Evolutionary conservation across 148 eudicot species (phyloP), one percentile per base, ranked within the genome.

Genomic region (Cornus florida): DNA sequence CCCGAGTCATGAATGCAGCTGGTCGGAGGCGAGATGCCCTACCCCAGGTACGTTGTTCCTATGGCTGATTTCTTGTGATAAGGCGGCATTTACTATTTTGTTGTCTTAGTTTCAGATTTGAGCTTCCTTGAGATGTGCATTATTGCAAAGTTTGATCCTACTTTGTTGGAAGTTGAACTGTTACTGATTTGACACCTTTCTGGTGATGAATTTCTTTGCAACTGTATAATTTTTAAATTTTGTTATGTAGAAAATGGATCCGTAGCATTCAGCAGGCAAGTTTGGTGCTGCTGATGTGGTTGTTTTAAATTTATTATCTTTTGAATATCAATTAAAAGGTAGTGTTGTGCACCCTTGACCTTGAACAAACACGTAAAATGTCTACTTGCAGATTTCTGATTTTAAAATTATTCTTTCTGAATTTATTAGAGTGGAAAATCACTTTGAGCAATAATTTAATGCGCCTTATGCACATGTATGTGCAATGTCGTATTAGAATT

Each of bases 1-100:
- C 99, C 46, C 89, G 98, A 76, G 97, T 96, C 38, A 96, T 96
- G 99, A 92, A 94, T 91, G 99, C 95, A 70, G 99, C 99, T 79
- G 99, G 99, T 19, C 86, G 93, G 88, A 91, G 89, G 83, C 85
- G 97, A 86, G 99, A 96, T 74, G 98, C 94, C 67, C 86, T 96
- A 82, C 99, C 99, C 35, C 95, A 93, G 97, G 99, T 96, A 81
- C 67, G 79, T 82, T 72, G 71, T 65, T 73, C 23, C n/a, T n/a
- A n/a, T n/a, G n/a, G n/a, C n/a, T n/a, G n/a, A n/a, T n/a, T n/a
- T n/a, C n/a, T n/a, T n/a, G n/a, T n/a, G n/a, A n/a, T n/a, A n/a
- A n/a, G n/a, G n/a, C n/a, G 71, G 71, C 70, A 46, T 69, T 77
- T 68, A 43, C 38, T 43, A 22, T 56, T 73, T 70, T 64, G 46